Conservation (phyloP, 192 early-diverging fungal genomes). For the Coemansia asiatica region DNA sequence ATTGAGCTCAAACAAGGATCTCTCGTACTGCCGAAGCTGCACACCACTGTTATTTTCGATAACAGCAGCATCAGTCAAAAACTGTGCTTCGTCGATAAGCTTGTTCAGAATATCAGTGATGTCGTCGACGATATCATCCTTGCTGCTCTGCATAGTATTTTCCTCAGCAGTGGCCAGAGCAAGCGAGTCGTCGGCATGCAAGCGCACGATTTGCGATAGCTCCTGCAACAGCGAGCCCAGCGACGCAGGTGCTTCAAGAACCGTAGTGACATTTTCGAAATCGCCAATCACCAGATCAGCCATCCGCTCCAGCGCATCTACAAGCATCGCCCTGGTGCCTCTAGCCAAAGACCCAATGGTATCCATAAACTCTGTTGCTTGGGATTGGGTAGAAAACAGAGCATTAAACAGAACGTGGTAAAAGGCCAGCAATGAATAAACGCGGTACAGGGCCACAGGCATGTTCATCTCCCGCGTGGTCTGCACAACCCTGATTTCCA, state of each 20-base stretch:
- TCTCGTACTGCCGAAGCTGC: slow-evolving; percentile 24
- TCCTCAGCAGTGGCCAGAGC: neutral
- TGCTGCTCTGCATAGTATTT: neutral
- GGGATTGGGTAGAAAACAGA: slow-evolving; percentile 4
- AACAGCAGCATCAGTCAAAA: neutral
- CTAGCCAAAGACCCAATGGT: slow-evolving; percentile 1
- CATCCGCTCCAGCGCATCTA: slow-evolving; percentile 8
- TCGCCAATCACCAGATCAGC: slow-evolving; percentile 10
- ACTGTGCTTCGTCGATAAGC: slow-evolving; percentile 11
- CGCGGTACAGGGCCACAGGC: slow-evolving; percentile 24
- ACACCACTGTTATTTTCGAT: neutral
- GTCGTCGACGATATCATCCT: neutral
- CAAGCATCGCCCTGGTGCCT: neutral
- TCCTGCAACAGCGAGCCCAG: slow-evolving; percentile 18
- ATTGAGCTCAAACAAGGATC: slow-evolving; percentile 36
- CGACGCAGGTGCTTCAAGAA: slow-evolving; percentile 28
- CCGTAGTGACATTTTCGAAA: slow-evolving; percentile 20
- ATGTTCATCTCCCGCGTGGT: slow-evolving; percentile 16
- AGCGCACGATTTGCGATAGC: slow-evolving; percentile 17
- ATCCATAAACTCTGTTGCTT: slow-evolving; percentile 16
- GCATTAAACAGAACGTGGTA: slow-evolving; percentile 25
- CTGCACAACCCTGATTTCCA: slow-evolving; percentile 43
- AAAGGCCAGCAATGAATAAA: slow-evolving; percentile 30
- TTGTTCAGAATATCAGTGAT: slow-evolving; percentile 4
- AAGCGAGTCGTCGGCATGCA: slow-evolving; percentile 22